Conservation (phyloP, 1,284 basidiomycete species). For the Pyrrhoderma noxium region DNA sequence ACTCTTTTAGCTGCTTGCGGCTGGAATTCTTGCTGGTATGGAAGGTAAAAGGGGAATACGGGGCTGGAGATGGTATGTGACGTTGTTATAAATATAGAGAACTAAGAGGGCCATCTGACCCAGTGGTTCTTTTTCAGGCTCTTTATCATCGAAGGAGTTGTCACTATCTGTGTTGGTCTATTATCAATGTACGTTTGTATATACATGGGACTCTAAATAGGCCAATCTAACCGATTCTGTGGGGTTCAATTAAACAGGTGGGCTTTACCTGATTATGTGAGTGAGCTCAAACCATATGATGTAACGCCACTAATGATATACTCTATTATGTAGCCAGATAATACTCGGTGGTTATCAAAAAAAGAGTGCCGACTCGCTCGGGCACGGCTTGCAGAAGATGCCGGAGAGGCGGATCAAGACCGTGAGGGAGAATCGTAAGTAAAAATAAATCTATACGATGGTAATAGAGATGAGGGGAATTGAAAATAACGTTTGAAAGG, state of each 20-base stretch:
- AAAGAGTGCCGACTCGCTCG: slow-evolving; percentile 60
- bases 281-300: slow-evolving; percentile 1
- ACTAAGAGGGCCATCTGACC: neutral
- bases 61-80: slow-evolving; percentile 60
- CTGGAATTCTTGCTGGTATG: slow-evolving; percentile 64
- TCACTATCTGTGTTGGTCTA: slow-evolving; percentile 50
- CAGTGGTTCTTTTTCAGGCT: slow-evolving; percentile 32
- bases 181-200: slow-evolving; percentile 40
- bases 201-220: neutral
- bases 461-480: neutral
- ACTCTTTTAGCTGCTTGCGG: slow-evolving; percentile 49
- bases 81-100: too few relatives aligned
- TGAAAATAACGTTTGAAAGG: slow-evolving; percentile 26
- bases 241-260: slow-evolving; percentile 14
- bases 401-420: slow-evolving; percentile 64
- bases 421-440: slow-evolving; percentile 46
- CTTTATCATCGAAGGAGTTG: slow-evolving; percentile 57
- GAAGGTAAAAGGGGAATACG: slow-evolving; percentile 58
- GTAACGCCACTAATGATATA: neutral
- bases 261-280: slow-evolving; percentile 25
- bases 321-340: slow-evolving; percentile 39
- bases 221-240: neutral
- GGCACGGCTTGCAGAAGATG: slow-evolving; percentile 66
- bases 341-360: slow-evolving; percentile 57
- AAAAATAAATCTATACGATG: neutral